phyloP scores from a whole-genome alignment of 2,329 filamentous ascomycete species.

The Colletotrichum agaves region DNA sequence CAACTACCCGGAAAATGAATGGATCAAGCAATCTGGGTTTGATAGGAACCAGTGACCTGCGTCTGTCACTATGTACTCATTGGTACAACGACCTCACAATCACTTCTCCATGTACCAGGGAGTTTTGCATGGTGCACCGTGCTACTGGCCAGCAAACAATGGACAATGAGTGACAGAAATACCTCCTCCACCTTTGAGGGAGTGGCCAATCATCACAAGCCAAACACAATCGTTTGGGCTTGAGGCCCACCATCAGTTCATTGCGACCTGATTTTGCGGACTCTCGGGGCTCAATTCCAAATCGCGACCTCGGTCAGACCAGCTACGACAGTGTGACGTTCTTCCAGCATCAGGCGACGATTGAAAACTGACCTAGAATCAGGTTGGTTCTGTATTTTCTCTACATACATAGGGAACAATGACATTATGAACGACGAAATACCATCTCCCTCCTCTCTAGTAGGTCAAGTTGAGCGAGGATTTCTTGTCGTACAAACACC shows the following conservation, averaged over 20 bases:
- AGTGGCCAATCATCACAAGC: no score
- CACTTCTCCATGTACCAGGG: background rate
- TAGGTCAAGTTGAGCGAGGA: background rate
- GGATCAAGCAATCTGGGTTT: background rate
- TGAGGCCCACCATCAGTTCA: no score
- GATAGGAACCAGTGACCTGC: background rate
- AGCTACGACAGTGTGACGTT: no score
- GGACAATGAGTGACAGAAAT: background rate
- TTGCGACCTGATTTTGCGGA: no score
- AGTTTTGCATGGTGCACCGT: background rate
- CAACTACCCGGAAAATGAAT: constrained; percentile 10
- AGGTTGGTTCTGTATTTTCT: no score
- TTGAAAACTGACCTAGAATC: no score
- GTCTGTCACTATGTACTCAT: background rate
- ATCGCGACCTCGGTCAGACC: no score
- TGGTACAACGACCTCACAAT: background rate
- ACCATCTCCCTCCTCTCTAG: background rate
- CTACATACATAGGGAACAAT: background rate
- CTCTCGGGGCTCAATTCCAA: no score
- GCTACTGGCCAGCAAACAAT: constrained; percentile 1
- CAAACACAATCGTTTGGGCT: no score
- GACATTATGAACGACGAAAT: background rate
- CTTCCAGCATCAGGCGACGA: no score
- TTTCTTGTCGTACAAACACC: background rate
- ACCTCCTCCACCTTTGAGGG: no score